A percentile compares a stretch with the other conserved stretches of the same genome.
Evolutionary conservation across 1,284 basidiomycete genomes (phyloP).

Genomic region (Ganoderma meredithae): DNA sequence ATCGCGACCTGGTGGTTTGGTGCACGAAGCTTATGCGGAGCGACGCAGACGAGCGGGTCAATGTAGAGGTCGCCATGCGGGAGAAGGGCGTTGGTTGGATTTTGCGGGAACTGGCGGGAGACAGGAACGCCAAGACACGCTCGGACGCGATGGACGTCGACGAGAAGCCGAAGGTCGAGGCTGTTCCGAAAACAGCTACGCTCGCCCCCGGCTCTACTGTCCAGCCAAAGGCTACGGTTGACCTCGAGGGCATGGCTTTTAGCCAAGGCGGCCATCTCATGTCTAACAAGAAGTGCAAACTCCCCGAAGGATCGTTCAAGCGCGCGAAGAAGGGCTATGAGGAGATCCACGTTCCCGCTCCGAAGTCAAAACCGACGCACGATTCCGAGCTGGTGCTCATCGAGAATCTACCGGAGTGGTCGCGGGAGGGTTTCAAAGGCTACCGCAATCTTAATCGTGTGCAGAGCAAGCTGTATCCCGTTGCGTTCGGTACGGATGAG

Average conservation of each 20-base stretch:
- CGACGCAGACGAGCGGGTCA: conserved; percentile 89
- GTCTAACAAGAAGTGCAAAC: conserved; percentile 98
- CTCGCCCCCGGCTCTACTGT: conserved; percentile 89
- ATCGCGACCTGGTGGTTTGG: conserved; percentile 97
- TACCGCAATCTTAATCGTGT: conserved; percentile 89
- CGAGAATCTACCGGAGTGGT: conserved; percentile 85
- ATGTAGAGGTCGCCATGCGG: conserved; percentile 98
- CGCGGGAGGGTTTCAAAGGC: conserved; percentile 82
- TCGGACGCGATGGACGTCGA: conserved; percentile 85
- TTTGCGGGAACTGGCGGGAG: conserved; percentile 85
- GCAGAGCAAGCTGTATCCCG: conserved; percentile 93
- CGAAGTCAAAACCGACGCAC: conserved; percentile 78
- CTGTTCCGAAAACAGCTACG: conserved; percentile 87
- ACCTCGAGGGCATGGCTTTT: conserved; percentile 96
- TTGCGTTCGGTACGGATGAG: conserved; percentile 95
- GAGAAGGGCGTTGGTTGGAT: conserved; percentile 99
- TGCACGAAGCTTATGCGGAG: conserved; percentile 95
- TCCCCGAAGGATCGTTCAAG: conserved; percentile 98
- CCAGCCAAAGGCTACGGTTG: conserved; percentile 87
- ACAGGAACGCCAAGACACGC: conserved; percentile 65
- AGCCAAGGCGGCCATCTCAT: conserved; percentile 96
- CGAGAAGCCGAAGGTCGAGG: conserved; percentile 50
- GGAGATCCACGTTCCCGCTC: conserved; percentile 97
- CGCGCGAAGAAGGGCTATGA: conserved; percentile 97
- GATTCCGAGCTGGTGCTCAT: conserved; percentile 83